Conservation (phyloP, 2,329 filamentous ascomycete species). For the Aspergillus tanneri region DNA sequence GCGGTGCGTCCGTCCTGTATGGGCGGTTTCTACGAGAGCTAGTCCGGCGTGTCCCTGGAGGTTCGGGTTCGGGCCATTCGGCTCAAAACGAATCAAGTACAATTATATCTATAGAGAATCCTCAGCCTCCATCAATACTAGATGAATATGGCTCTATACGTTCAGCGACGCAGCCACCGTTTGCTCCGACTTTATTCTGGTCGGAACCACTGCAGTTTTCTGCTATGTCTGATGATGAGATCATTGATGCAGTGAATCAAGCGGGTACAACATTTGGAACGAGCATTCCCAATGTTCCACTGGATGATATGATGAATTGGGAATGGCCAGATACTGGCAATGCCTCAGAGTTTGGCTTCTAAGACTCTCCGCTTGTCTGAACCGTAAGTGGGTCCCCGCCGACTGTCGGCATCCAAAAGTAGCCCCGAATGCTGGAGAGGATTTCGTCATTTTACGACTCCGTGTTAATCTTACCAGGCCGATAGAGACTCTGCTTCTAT, state of each 20-base stretch:
- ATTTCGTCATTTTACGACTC: constrained; percentile 15
- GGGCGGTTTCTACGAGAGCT: constrained; percentile 56
- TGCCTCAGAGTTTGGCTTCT: constrained; percentile 29
- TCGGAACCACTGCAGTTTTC: constrained; percentile 61
- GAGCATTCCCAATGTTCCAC: constrained; percentile 55
- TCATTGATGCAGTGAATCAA: constrained; percentile 64
- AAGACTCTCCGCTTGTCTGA: constrained; percentile 4
- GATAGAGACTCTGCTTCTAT: neutral
- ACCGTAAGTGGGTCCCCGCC: constrained; percentile 1
- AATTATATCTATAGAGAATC: constrained; percentile 13
- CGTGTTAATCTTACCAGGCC: neutral
- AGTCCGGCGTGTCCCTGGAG: constrained; percentile 38
- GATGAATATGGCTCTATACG: constrained; percentile 22
- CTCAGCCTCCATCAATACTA: constrained; percentile 15
- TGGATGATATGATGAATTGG: constrained; percentile 60
- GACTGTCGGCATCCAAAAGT: constrained; percentile 30
- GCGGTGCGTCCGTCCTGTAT: constrained; percentile 63
- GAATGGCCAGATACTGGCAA: constrained; percentile 55
- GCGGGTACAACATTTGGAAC: constrained; percentile 60
- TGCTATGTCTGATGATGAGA: constrained; percentile 68
- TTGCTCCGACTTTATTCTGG: constrained; percentile 41
- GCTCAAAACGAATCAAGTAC: constrained; percentile 12
- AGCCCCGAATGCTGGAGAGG: constrained; percentile 24
- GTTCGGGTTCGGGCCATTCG: constrained; percentile 20
- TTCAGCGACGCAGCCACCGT: constrained; percentile 25